A percentile compares a stretch with the other conserved stretches of the same genome.
Evolutionary conservation across 495 filamentous ascomycete genomes (phyloP).

Genomic region (Mytilinidion resinicola): DNA sequence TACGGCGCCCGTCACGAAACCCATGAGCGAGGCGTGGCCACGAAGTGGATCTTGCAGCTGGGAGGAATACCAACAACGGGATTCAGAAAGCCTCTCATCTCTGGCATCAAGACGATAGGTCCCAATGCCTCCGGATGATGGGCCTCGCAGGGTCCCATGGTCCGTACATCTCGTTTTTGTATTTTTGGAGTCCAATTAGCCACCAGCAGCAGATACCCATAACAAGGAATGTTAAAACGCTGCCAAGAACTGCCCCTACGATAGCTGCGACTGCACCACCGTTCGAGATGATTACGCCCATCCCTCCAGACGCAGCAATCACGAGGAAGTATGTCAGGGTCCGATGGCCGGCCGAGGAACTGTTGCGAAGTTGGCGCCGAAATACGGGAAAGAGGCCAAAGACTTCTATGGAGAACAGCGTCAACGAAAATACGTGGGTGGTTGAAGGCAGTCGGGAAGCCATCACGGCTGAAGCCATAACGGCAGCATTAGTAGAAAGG

Average conservation of each 20-base stretch:
- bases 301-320: constrained; percentile 66
- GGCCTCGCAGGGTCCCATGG: constrained; percentile 97
- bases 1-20: neutral
- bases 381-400: constrained; percentile 97
- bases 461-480: constrained; percentile 90
- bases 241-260: constrained; percentile 66
- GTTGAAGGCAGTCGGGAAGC: constrained; percentile 82
- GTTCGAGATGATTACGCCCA: constrained; percentile 59
- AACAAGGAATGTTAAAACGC: constrained; percentile 58
- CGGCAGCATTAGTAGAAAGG: constrained; percentile 86
- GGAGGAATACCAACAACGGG: constrained; percentile 15
- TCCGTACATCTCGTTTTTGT: constrained; percentile 97
- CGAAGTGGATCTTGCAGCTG: constrained; percentile 19
- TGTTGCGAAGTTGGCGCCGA: constrained; percentile 73
- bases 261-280: constrained; percentile 71
- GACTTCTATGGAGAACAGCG: constrained; percentile 92
- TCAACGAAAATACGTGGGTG: constrained; percentile 90
- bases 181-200: constrained; percentile 94
- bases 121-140: constrained; percentile 58
- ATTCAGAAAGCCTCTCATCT: neutral
- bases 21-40: constrained; percentile 8
- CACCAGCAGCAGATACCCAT: constrained; percentile 98
- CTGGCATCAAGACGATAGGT: constrained; percentile 34
- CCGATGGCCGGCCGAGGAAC: constrained; percentile 78
- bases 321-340: constrained; percentile 72